Conservation (phyloP, 768 basidiomycete species). For the Kwoniella bestiolae region DNA sequence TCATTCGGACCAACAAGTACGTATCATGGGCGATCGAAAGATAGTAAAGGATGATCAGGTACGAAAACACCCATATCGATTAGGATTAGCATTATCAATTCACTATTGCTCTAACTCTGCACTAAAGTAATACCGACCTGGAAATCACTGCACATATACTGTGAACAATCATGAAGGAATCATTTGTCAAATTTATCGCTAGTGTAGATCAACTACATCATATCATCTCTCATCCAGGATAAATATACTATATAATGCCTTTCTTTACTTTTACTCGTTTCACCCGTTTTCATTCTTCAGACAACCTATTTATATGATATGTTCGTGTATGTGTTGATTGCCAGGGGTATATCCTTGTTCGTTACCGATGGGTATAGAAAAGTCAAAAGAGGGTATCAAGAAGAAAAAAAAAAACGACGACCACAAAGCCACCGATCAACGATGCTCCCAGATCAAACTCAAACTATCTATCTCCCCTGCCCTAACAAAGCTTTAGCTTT, state of each 20-base stretch:
- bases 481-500: conserved; percentile 28
- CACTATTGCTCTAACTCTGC: no score
- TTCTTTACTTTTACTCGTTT: background rate
- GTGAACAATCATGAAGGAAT: no score
- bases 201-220: background rate
- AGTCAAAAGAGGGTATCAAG: background rate
- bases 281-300: no score
- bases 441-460: background rate
- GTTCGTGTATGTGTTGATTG: background rate
- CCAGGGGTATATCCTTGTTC: no score
- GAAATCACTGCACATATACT: no score
- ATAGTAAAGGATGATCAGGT: no score
- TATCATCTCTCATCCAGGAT: background rate
- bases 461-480: conserved; percentile 13
- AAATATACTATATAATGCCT: background rate
- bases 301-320: background rate
- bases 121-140: no score
- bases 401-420: background rate
- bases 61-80: no score
- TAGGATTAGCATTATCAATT: no score
- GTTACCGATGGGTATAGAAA: background rate
- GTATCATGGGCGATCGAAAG: no score
- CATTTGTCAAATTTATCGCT: no score
- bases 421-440: background rate
- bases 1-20: no score